Base-by-base conservation (phyloP, 441 rosid genomes). In the Biscutella laevigata region DNA sequence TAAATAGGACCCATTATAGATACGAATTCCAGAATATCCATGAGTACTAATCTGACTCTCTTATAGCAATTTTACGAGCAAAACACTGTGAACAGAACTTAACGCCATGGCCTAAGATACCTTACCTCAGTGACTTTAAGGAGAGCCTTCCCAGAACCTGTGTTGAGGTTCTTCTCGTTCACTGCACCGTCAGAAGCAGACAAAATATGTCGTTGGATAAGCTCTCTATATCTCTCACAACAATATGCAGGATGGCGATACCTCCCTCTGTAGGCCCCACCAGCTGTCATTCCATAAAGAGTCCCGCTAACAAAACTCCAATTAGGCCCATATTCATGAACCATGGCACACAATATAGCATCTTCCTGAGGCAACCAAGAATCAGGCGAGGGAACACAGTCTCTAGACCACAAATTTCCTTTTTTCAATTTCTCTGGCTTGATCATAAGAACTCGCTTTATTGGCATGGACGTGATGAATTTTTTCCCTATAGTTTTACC, bases 341-440 rank as follows among this genome's bases (percentile, higher is more conserved):
- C 96, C 61, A 81, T 79, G 44, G 99, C 99, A 78, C 98, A 85
- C 78, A 94, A 73, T 70, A 90, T 59, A 60, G 99, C 98, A 78
- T 94, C 98, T 79, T 94, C 99, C 71, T 82, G 99, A 14, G 98
- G 78, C 71, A 77, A 71, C 99, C 99, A 94, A 62, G 70, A 73
- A 78, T 85, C 98, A 62, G 99, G 94, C 26, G 75, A 73, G 46
- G 99, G 94, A 70, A 87, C 86, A 75, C 90, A 88, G 62, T 90
- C 99, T 67, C 83, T 90, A 7, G 95, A 88, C 95, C 96, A 90
- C 56, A 87, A 60, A 72, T 87, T 88, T 36, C 95, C 94, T 67
- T 81, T 94, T 72, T 79, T 94, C 38, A 87, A 69, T 75, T 84
- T 94, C 78, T 94, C 99, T 10, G 94, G 83, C 76, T 78, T 90